Percentiles rank a stretch among this genome's conserved stretches.
phyloP scores from a whole-genome alignment of 1,139 yeast genomes.

The Sugiyamaella novakii region DNA sequence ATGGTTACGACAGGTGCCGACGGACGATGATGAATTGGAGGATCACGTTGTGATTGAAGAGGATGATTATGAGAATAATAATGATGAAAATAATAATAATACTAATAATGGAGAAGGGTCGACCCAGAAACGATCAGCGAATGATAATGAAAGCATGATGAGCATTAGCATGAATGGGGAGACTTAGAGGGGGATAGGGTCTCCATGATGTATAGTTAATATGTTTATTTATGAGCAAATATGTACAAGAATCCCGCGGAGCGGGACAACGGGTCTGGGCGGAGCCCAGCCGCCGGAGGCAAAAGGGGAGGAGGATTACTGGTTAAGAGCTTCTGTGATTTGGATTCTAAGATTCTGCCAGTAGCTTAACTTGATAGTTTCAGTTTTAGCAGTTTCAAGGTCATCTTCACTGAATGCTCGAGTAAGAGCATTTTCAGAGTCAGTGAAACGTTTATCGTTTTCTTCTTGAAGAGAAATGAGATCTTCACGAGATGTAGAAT shows the following conservation, averaged over 20 bases:
- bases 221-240: slow-evolving; percentile 12
- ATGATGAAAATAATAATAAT: slow-evolving; percentile 1
- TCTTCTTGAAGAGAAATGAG: slow-evolving; percentile 55
- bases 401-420: slow-evolving; percentile 45
- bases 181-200: slow-evolving; percentile 8
- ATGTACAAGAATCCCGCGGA: neutral
- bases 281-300: slow-evolving; percentile 11
- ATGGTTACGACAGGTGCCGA: slow-evolving; percentile 85
- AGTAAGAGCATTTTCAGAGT: slow-evolving; percentile 45
- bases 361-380: slow-evolving; percentile 74
- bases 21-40: slow-evolving; percentile 27
- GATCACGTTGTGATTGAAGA: slow-evolving; percentile 17
- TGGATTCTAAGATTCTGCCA: slow-evolving; percentile 80
- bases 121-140: slow-evolving; percentile 12
- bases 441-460: slow-evolving; percentile 56
- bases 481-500: slow-evolving; percentile 60
- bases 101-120: slow-evolving; percentile 4
- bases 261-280: slow-evolving; percentile 12
- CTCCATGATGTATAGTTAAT: slow-evolving; percentile 11
- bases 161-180: slow-evolving; percentile 28
- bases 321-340: slow-evolving; percentile 42
- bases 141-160: slow-evolving; percentile 28
- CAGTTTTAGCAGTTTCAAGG: slow-evolving; percentile 61
- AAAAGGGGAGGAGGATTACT: neutral
- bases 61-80: slow-evolving; percentile 15